These are phyloP conservation scores for Sorghum bicolor DNA, from an alignment of 176 grass and related monocot genomes.

Conservation along the genomic window DNA sequence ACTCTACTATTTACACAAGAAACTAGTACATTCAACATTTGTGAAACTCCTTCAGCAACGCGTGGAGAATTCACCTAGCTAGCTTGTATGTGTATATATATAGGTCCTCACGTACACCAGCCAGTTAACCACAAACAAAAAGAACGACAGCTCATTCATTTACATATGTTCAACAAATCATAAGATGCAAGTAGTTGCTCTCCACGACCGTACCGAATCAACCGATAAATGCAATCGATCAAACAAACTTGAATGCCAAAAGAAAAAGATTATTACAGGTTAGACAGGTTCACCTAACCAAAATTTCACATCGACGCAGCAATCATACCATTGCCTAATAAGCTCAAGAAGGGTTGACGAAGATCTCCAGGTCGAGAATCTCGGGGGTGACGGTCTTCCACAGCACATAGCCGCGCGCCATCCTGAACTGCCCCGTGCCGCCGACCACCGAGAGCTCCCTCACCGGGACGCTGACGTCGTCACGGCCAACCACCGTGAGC, in stretches of 20 bases:
- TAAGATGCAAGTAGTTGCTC: neutral
- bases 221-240: neutral
- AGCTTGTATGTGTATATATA: no score
- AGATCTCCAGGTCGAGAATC: constrained; percentile 44
- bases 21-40: no score
- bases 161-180: neutral
- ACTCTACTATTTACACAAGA: no score
- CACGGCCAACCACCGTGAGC: constrained; percentile 33
- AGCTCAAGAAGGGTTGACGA: constrained; percentile 19
- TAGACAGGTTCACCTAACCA: neutral
- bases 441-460: constrained; percentile 54
- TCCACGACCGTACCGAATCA: no score
- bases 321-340: neutral
- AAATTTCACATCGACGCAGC: neutral
- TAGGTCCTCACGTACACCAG: no score
- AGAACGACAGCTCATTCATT: no score
- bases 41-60: no score
- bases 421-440: constrained; percentile 52
- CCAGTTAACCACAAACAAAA: no score
- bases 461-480: constrained; percentile 24
- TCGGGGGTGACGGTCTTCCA: constrained; percentile 37
- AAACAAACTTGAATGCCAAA: neutral
- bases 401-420: constrained; percentile 49
- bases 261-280: neutral
- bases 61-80: no score